Base-by-base conservation (phyloP, 2,329 filamentous ascomycete genomes). In the Penicillium sp. region DNA sequence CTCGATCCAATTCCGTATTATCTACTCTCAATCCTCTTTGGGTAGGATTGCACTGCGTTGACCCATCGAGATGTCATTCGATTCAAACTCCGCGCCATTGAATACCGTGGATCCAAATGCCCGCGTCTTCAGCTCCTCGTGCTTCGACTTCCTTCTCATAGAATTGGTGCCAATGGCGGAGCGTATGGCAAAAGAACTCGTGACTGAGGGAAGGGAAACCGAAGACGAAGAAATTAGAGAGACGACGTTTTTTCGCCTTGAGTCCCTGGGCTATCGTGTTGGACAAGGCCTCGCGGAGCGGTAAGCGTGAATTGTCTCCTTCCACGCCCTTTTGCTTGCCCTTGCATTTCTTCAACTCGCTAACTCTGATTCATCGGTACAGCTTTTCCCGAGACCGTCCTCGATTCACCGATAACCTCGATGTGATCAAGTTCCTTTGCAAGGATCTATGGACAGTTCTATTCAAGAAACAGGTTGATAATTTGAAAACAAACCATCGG, bases 361-460 rank as follows among this genome's bases (percentile, higher is more conserved):
- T 54, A 32, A 50, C n/a, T 7, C 7, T 5, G 19, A 8, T 32
- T 27, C 18, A 52, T 41, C 3, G 26, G 11, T 19, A 41, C 47
- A 76, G 74, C 48, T 76, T 76, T 53, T 72, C 74, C 26, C 68
- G 71, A 68, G 89, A 95, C 71, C 83, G 91, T 47, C 91, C 93
- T 38, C 89, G 91, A 45, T 95, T 97, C 70, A 90, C 88, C 58
- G 91, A 96, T 65, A 92, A 92, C 4, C 84, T 99, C 39, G 94
- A 97, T 70, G 89, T 92, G 46, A 99, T 99, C 72, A 99, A 99
- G 73, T 97, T 99, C 69, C 81, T 99, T 46, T 99, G 94, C 83
- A 99, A 99, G 78, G 94, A 99, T 73, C 81, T 99, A 41, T 99
- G 94, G 94, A 91, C 86, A 32, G 81, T 97, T 18, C 84, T 97